phyloP scores from a whole-genome alignment of 768 basidiomycete species.

The Lanmaoa pseudosensibilis region DNA sequence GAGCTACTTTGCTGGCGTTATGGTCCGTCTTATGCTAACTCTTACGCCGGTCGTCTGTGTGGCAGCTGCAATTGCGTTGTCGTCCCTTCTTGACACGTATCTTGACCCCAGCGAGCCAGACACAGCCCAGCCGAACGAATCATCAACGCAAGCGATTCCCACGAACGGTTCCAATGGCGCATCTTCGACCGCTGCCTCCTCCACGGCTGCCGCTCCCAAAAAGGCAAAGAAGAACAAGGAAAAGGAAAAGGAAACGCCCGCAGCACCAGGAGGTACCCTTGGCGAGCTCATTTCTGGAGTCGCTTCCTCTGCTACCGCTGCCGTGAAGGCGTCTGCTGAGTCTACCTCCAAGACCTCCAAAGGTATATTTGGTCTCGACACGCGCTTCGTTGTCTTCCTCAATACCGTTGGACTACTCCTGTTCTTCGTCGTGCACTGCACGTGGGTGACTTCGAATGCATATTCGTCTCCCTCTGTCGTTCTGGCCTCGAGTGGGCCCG shows the following conservation, averaged over 20 bases:
- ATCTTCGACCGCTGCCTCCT: constrained; percentile 31
- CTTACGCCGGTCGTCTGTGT: constrained; percentile 98
- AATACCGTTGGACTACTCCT: constrained; percentile 76
- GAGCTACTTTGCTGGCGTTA: constrained; percentile 98
- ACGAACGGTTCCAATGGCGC: constrained; percentile 14
- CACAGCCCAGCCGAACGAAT: constrained; percentile 3
- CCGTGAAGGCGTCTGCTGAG: constrained; percentile 10
- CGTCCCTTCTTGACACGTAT: constrained; percentile 84
- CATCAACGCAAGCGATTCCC: constrained; percentile 1
- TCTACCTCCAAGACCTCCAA: constrained; percentile 27
- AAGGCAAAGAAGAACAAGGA: constrained; percentile 59
- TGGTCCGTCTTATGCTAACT: constrained; percentile 98
- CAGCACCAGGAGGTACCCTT: constrained; percentile 36
- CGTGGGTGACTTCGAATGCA: constrained; percentile 91
- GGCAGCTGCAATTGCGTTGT: constrained; percentile 86
- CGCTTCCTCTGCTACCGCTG: constrained; percentile 33
- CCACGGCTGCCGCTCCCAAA: constrained; percentile 32
- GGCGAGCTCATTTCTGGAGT: constrained; percentile 45
- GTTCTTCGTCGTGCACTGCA: constrained; percentile 95
- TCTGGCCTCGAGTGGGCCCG: constrained; percentile 65
- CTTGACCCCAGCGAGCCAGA: constrained; percentile 81
- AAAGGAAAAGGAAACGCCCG: constrained; percentile 52
- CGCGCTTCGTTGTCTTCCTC: constrained; percentile 70
- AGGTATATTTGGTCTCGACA: constrained; percentile 86
- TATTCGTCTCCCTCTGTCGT: constrained; percentile 99